Percentiles rank a stretch among this genome's conserved stretches.
Evolutionary conservation across 805 yeast genomes (phyloP).

Genomic region (Geotrichum ghanense): DNA sequence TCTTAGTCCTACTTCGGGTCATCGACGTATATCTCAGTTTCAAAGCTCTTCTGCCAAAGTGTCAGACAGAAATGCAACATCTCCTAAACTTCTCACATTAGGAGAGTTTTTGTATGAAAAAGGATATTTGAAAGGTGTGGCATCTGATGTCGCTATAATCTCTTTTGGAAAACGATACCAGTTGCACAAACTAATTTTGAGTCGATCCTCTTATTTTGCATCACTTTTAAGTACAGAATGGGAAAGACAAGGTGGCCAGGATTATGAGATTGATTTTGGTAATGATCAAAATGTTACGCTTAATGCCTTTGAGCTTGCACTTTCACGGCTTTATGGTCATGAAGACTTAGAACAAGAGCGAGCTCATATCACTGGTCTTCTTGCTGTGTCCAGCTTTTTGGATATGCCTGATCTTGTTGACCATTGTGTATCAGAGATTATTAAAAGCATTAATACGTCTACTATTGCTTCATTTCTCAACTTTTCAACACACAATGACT

Average conservation of each 20-base stretch:
- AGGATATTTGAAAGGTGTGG: neutral
- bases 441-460: constrained; percentile 26
- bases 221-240: constrained; percentile 35
- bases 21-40: constrained; percentile 1
- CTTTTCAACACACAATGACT: constrained; percentile 34
- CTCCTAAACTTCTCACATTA: neutral
- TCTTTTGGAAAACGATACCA: constrained; percentile 36
- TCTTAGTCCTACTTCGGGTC: neutral
- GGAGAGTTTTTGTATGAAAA: constrained; percentile 1
- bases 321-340: constrained; percentile 38
- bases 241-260: constrained; percentile 15
- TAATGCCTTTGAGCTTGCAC: constrained; percentile 38
- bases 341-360: constrained; percentile 25
- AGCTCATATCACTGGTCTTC: constrained; percentile 30
- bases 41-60: neutral
- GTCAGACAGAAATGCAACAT: too few species aligned
- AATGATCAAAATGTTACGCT: constrained; percentile 32
- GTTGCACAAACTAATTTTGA: constrained; percentile 37
- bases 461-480: constrained; percentile 29
- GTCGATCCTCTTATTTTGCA: constrained; percentile 37
- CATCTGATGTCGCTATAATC: constrained; percentile 31
- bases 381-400: constrained; percentile 36
- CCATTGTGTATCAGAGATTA: constrained; percentile 31
- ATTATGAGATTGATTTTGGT: constrained; percentile 27
- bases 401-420: constrained; percentile 36